Conservation (phyloP, 2,329 filamentous ascomycete genomes). For the Penicillium sp. region DNA sequence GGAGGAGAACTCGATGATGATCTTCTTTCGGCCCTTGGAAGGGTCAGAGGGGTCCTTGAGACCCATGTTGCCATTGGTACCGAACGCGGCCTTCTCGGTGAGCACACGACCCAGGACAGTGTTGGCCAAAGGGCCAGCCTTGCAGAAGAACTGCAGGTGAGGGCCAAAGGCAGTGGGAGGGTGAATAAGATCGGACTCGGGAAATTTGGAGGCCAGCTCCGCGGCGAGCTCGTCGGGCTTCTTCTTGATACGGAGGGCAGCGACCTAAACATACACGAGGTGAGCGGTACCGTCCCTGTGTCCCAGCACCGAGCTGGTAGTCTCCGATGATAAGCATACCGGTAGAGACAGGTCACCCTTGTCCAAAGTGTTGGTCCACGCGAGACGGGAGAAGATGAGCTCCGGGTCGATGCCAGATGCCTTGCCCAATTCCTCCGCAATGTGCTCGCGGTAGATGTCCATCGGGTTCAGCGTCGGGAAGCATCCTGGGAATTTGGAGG, state of each 20-base stretch:
- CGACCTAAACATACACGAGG: conserved; percentile 31
- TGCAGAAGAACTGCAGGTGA: conserved; percentile 68
- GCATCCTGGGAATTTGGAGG: conserved; percentile 44
- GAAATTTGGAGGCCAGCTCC: conserved; percentile 60
- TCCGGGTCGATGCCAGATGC: conserved; percentile 41
- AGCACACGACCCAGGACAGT: conserved; percentile 62
- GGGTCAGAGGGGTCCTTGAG: conserved; percentile 60
- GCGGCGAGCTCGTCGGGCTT: conserved; percentile 59
- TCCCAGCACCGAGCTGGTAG: background rate
- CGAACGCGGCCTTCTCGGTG: conserved; percentile 58
- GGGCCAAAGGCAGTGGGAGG: conserved; percentile 58
- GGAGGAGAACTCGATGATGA: conserved; percentile 67
- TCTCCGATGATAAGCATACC: conserved; percentile 31
- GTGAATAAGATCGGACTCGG: conserved; percentile 59
- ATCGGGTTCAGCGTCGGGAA: conserved; percentile 50
- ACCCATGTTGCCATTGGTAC: conserved; percentile 61
- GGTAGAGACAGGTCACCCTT: conserved; percentile 50
- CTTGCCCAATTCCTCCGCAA: conserved; percentile 44
- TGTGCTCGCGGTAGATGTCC: conserved; percentile 49
- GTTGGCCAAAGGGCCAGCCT: conserved; percentile 56
- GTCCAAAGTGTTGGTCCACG: conserved; percentile 49
- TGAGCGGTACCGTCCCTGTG: conserved; percentile 11
- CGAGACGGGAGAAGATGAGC: conserved; percentile 43
- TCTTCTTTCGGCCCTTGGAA: conserved; percentile 58
- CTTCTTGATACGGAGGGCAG: conserved; percentile 54